Base-by-base conservation (phyloP, 1,139 yeast genomes). In the Kluyveromyces sp. region DNA sequence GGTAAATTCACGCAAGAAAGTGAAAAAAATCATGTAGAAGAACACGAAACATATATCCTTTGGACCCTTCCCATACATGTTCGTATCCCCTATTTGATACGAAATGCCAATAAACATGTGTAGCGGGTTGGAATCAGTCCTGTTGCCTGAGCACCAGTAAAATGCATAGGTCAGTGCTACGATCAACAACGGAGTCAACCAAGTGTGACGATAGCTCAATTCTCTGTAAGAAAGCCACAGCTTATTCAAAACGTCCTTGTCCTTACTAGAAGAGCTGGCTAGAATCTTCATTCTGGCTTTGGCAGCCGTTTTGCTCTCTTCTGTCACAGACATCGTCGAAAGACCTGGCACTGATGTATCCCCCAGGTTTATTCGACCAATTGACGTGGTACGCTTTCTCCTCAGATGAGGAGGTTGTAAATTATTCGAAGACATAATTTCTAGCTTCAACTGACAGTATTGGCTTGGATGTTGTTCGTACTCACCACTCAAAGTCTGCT, bases 1-100 rank as follows among this genome's bases (percentile, higher is more conserved):
- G 55, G 79, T 63, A 61, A 92, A 89, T 64, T 92, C 98, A 56
- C 99, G 78, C 53, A 80, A 71, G 60, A 92, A 92, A 0, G 96
- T 85, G 73, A 92, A 89, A 55, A 88, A 82, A 37, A 92, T 66
- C 70, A 92, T 85, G 66, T 85, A 83, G 62, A 77, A 88, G 32
- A 72, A 72, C 18, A 89, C 87, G 69, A 89, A 92, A 35, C 74
- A 74, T 51, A 88, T 75, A 65, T 92, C 99, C 55, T 82, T 79
- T 39, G 63, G 70, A 47, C 99, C 99, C 64, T 94, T 92, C 33
- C 86, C 96, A 61, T 89, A 92, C 57, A 66, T 43, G 44, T 54
- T 66, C 47, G 59, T 54, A 33, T 59, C 64, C 3, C 61, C 67
- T 36, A 83, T 71, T 45, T 70, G 70, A 61, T 92, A 88, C 1